phyloP scores from a whole-genome alignment of 2,329 filamentous ascomycete species.

The Fusarium sp. region DNA sequence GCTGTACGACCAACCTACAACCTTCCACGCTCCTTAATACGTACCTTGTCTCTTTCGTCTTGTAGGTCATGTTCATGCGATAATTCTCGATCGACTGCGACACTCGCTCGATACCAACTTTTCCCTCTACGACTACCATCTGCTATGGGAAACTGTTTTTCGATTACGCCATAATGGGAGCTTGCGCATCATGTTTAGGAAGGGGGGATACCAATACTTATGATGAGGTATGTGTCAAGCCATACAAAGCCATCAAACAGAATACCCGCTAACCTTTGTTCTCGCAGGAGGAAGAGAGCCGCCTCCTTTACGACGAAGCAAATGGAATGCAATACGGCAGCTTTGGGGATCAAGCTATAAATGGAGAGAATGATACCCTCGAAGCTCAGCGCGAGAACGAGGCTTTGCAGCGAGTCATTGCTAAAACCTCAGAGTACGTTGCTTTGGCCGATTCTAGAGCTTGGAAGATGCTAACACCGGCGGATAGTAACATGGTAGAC shows the following conservation, averaged over 20 bases:
- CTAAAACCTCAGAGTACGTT: conserved; percentile 71
- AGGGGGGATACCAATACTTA: conserved; percentile 61
- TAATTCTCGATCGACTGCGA: conserved; percentile 5
- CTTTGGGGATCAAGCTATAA: conserved; percentile 67
- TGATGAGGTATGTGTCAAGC: conserved; percentile 61
- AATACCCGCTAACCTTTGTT: conserved; percentile 13
- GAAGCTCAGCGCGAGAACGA: conserved; percentile 73
- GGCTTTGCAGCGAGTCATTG: conserved; percentile 71
- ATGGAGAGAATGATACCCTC: conserved; percentile 67
- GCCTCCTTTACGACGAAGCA: conserved; percentile 70
- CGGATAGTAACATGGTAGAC: conserved; percentile 71
- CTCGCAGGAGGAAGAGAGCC: conserved; percentile 65
- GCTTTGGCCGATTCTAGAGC: not conserved
- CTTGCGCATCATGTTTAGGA: conserved; percentile 71
- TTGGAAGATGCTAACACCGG: conserved; percentile 16
- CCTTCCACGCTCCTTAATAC: conserved; percentile 33
- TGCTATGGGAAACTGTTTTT: conserved; percentile 40
- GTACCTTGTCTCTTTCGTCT: not conserved
- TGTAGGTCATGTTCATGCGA: conserved; percentile 7
- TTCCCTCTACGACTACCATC: conserved; percentile 15
- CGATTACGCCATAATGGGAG: conserved; percentile 61
- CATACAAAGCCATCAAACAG: not conserved
- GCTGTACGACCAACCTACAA: conserved; percentile 29
- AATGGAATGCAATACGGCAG: conserved; percentile 70
- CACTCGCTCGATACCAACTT: conserved; percentile 6